Conservation (phyloP, 139 green algal species). For the Chlorella sp. region DNA sequence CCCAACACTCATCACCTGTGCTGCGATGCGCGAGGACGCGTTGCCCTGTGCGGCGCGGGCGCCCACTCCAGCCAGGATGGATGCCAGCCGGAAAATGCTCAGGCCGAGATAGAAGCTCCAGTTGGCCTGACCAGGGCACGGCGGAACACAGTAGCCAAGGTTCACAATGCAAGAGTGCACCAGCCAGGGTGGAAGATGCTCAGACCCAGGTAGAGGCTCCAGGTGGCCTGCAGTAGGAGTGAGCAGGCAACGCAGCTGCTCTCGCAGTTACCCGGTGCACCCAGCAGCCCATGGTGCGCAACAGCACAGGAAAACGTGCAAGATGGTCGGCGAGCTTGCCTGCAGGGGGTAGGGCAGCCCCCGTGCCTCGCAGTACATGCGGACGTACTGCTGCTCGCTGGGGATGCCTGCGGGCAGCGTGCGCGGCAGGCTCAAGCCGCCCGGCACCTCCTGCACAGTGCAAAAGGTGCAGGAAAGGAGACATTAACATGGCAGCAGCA, state of each 20-base stretch:
- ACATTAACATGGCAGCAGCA: background rate
- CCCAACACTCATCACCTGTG: conserved; percentile 28
- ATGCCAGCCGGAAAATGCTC: conserved; percentile 86
- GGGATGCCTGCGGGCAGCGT: conserved; percentile 79
- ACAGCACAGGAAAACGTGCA: background rate
- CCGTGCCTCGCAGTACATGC: conserved; percentile 69
- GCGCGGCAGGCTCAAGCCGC: conserved; percentile 23
- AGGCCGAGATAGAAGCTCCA: conserved; percentile 96
- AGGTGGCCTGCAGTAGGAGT: too few relatives aligned
- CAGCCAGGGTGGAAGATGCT: background rate
- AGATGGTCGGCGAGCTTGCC: conserved; percentile 39
- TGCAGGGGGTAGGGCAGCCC: conserved; percentile 48
- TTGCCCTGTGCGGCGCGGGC: conserved; percentile 82
- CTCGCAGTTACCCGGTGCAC: too few relatives aligned
- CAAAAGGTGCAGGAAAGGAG: too few relatives aligned
- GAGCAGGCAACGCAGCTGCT: too few relatives aligned
- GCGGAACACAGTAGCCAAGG: background rate
- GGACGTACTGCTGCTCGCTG: conserved; percentile 78
- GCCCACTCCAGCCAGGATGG: conserved; percentile 93
- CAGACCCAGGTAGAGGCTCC: too few relatives aligned
- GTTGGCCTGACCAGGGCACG: conserved; percentile 22
- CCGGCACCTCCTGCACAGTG: conserved; percentile 4
- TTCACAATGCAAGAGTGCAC: background rate
- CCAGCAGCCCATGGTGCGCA: too few relatives aligned
- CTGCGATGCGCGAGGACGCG: conserved; percentile 78